These are phyloP conservation scores for Ceratobasidium sp. DNA, from an alignment of 1,284 basidiomycete species.

Conservation along the genomic window DNA sequence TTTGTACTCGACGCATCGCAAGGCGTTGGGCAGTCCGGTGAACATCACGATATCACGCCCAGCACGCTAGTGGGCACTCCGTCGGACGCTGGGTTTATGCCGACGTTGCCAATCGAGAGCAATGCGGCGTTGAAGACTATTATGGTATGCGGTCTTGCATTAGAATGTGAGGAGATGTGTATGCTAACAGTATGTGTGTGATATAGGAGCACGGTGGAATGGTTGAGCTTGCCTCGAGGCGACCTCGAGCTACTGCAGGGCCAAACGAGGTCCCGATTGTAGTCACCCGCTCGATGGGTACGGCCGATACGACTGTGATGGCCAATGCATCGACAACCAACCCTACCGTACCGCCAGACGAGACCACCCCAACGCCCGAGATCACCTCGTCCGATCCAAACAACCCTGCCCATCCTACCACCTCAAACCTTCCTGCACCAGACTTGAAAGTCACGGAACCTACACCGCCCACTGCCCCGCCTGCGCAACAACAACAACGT, in stretches of 20 bases:
- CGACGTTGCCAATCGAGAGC: conserved; percentile 38
- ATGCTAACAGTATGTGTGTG: background rate
- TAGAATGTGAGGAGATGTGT: background rate
- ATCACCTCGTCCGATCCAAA: background rate
- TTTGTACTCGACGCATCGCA: conserved; percentile 32
- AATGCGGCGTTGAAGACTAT: conserved; percentile 32
- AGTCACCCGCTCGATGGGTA: conserved; percentile 26
- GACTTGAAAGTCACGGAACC: background rate
- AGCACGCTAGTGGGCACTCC: conserved; percentile 29
- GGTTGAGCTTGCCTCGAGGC: conserved; percentile 38
- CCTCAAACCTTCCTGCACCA: background rate
- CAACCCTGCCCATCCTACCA: background rate
- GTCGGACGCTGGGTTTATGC: conserved; percentile 9
- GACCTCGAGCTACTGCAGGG: conserved; percentile 9
- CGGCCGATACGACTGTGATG: conserved; percentile 3
- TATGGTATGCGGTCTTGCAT: conserved; percentile 3
- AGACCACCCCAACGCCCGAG: background rate
- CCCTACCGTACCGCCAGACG: background rate
- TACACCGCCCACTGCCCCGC: background rate
- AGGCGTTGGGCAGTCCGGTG: conserved; percentile 2
- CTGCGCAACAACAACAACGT: conserved; percentile 13
- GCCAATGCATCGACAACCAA: conserved; percentile 10
- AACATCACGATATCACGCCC: conserved; percentile 9
- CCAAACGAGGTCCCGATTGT: conserved; percentile 27
- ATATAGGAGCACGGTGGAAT: conserved; percentile 40